Conservation (phyloP, 441 rosid species). For the Erodium chrysanthum region DNA sequence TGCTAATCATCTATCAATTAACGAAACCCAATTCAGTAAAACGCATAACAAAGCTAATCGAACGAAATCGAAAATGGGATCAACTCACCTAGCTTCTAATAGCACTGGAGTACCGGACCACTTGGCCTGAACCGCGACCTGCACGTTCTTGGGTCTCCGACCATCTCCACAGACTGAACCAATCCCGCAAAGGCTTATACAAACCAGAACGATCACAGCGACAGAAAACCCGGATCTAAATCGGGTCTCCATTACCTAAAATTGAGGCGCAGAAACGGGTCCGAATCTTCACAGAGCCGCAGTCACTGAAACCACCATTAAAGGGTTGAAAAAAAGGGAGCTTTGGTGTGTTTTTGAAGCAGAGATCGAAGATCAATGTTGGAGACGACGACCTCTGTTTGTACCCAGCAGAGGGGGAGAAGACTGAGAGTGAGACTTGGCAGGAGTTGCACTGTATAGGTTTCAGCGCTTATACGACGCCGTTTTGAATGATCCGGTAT, state of each 20-base stretch:
- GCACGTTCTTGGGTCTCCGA: constrained; percentile 83
- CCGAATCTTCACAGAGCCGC: neutral
- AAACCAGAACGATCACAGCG: constrained; percentile 27
- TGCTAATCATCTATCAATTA: neutral
- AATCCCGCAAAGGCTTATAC: constrained; percentile 29
- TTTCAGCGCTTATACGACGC: neutral
- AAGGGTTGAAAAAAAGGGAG: neutral
- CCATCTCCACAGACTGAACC: constrained; percentile 41
- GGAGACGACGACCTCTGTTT: constrained; percentile 10
- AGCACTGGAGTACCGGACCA: constrained; percentile 97
- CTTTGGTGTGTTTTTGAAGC: neutral
- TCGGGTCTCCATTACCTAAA: constrained; percentile 36
- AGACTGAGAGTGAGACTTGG: constrained; percentile 5
- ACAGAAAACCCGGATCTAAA: constrained; percentile 52
- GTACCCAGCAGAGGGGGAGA: neutral
- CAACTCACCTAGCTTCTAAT: constrained; percentile 78
- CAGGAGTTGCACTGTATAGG: neutral
- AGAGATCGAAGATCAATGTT: constrained; percentile 4
- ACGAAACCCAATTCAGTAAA: neutral
- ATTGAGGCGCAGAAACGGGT: neutral
- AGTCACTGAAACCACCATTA: constrained; percentile 29
- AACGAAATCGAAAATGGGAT: neutral
- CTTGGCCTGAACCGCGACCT: constrained; percentile 80
- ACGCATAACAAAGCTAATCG: neutral
- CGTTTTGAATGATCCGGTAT: neutral